These are phyloP conservation scores for Aspergillus bertholletiae DNA, from an alignment of 495 filamentous ascomycete species.

Conservation along the genomic window DNA sequence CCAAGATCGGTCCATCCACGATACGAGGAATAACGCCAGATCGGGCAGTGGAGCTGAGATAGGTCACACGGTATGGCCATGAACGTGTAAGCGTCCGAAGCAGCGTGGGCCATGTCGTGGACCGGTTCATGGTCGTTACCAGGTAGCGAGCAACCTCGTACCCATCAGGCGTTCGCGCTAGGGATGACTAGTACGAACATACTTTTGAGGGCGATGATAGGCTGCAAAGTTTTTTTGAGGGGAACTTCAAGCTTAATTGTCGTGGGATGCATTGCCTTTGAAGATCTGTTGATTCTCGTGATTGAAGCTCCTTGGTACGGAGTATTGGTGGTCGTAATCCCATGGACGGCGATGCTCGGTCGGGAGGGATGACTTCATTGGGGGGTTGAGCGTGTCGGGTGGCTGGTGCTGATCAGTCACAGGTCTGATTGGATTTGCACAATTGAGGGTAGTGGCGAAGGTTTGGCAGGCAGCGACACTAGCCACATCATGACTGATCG, in stretches of 20 bases:
- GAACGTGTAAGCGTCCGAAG: background rate
- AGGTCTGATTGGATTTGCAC: too few species aligned
- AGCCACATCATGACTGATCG: background rate
- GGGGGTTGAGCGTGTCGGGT: background rate
- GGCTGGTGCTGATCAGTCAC: background rate
- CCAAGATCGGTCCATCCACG: background rate
- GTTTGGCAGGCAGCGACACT: background rate
- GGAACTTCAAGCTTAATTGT: too few species aligned
- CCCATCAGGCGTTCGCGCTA: too few species aligned
- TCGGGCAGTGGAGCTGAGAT: background rate
- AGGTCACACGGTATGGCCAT: too few species aligned
- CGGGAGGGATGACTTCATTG: background rate
- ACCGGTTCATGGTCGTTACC: too few species aligned
- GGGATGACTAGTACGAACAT: too few species aligned
- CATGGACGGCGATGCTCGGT: background rate
- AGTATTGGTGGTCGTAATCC: background rate
- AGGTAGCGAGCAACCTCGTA: too few species aligned
- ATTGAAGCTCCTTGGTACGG: too few species aligned
- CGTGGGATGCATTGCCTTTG: too few species aligned
- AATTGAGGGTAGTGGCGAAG: background rate
- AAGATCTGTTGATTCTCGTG: too few species aligned
- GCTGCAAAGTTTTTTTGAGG: too few species aligned
- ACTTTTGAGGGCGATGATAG: too few species aligned
- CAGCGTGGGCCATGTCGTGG: background rate
- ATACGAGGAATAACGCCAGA: background rate